Base-by-base conservation (phyloP, 2,329 filamentous ascomycete genomes). In the Botryotinia convoluta region DNA sequence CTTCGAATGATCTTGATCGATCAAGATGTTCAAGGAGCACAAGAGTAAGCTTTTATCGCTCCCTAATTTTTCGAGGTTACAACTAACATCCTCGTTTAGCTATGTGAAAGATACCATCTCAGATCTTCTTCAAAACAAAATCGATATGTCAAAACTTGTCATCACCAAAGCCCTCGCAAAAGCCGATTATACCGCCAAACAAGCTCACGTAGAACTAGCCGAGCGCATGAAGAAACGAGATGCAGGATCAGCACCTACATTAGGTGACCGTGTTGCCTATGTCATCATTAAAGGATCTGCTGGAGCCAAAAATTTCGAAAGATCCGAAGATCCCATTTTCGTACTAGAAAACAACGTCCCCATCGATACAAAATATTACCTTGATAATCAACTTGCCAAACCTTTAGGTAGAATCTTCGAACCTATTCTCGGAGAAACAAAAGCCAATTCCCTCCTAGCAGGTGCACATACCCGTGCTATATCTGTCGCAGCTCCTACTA, bases 71-170 rank as follows among this genome's bases (percentile, higher is more conserved):
- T 12, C 54, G 9, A 20, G 32, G 20, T 3, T 35, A 26, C 12
- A 35, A 26, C 39, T 65, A 51, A 65, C n/a, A 26, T 18, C 3
- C 7, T 37, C 29, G 5, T 18, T 35, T 37, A 65, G 63, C 44
- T 48, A 97, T 79, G 96, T 99, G 83, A 98, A 98, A 83, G 90
- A 96, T 76, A 97, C 92, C 62, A 99, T 99, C 80, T 93, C 96
- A 14, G 94, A 98, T 81, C 87, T 99, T 29, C 86, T 99, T 57
- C 96, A 98, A 81, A 99, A 99, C 86, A 98, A 97, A 83, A 87
- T 99, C 78, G 96, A 99, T 84, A 97, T 99, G 93, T 98, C 95
- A 54, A 98, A 99, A 83, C 91, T 99, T 29, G 97, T 99, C 82
- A 99, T 99, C 80, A 99, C 96, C 42, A 99, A 99, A 84, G 96